These are phyloP conservation scores for Pestalotiopsis sp. DNA, from an alignment of 2,329 filamentous ascomycete genomes.

Conservation along the genomic window DNA sequence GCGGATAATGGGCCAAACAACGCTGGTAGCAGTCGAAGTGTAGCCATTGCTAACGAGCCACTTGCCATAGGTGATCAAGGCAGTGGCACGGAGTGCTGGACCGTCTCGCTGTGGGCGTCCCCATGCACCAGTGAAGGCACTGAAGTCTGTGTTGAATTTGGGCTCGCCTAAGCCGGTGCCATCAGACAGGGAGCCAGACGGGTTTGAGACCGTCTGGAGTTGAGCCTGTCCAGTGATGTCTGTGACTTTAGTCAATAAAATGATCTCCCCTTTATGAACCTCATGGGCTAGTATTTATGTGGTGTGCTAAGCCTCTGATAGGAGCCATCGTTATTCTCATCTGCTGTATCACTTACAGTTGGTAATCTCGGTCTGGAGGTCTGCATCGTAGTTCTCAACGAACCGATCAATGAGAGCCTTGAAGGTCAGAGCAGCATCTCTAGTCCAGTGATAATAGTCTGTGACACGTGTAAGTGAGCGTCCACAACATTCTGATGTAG, in stretches of 20 bases:
- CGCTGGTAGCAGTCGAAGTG: conserved; percentile 53
- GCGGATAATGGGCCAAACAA: conserved; percentile 73
- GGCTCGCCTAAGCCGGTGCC: conserved; percentile 68
- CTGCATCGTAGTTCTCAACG: conserved; percentile 56
- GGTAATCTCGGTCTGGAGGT: conserved; percentile 63
- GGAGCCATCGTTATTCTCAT: no score
- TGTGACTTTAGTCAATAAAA: neutral
- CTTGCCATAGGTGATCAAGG: conserved; percentile 72
- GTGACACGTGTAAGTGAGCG: neutral
- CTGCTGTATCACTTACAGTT: conserved; percentile 43
- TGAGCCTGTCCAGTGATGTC: conserved; percentile 66
- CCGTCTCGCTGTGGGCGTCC: conserved; percentile 81
- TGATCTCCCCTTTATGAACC: neutral
- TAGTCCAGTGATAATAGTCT: conserved; percentile 82
- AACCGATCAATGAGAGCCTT: conserved; percentile 72
- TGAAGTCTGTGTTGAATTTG: conserved; percentile 70
- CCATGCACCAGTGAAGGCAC: conserved; percentile 69
- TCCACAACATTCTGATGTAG: neutral
- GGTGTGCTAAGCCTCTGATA: neutral
- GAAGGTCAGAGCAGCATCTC: conserved; percentile 72
- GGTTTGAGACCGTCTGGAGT: conserved; percentile 70
- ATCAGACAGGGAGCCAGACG: conserved; percentile 60
- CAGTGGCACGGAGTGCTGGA: conserved; percentile 74
- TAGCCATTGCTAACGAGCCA: conserved; percentile 72
- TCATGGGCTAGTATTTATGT: neutral